Evolutionary conservation across 805 yeast species (phyloP), one percentile per base, ranked within the genome.

Genomic region (Teunomyces cretensis): DNA sequence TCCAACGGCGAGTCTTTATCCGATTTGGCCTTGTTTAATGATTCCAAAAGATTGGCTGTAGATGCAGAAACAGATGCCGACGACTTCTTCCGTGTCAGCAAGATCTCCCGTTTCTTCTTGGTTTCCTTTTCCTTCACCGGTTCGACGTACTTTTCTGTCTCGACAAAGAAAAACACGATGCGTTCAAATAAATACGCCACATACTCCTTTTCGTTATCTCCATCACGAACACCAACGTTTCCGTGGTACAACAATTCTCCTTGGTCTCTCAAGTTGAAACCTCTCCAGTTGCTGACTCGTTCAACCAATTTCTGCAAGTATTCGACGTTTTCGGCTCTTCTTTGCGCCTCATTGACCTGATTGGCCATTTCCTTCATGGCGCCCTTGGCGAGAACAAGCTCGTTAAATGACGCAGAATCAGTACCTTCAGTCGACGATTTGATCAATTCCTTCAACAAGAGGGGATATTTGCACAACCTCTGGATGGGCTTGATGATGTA

Each of bases 401-500:
- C 98, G 48, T 76, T 79, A 56, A 80, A 81, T 48, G 62, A 54
- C 9, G 67, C 61, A 2, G 60, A 46, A 3, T 56, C 54, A 2
- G 53, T 47, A 15, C 27, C 43, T 42, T 61, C 67, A 30, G 81
- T 84, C 9, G 89, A 79, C 41, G 74, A 62, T 60, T 88, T 89
- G 41, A 88, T 62, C 43, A 94, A 72, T 59, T 88, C 94, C 55
- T 79, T 81, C 42, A 94, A 67, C 40, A 94, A 72, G 42, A 94
- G 68, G 1, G 98, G 99, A 64, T 94, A 94, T 62, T 91, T 88
- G 74, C 97, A 88, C n/a, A 94, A 76, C 51, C 99, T 79, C 70
- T 94, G 99, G 31, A 94, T 88, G 0, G 99, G 99, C 63, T 92
- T 94, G 55, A 94, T 80, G 33, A 94, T 74, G 64, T 88, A 88